Conservation (phyloP, 1,284 basidiomycete genomes). For the Cutaneotrichosporon curvatum region DNA sequence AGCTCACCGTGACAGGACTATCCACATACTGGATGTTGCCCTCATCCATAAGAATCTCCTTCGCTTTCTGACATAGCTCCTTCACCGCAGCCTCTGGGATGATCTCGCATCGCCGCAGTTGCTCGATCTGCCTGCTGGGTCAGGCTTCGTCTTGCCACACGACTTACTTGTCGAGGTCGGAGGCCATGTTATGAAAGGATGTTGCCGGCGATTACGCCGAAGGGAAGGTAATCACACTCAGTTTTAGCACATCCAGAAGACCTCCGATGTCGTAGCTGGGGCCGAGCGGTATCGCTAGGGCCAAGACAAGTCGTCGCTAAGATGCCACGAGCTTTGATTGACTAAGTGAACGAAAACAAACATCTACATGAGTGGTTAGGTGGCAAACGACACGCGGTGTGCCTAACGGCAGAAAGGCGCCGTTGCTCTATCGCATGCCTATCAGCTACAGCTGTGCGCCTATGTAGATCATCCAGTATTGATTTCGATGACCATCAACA, state of each 20-base stretch:
- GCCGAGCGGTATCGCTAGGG: too few relatives aligned
- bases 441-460: too few relatives aligned
- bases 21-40: conserved; percentile 95
- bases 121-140: conserved; percentile 63
- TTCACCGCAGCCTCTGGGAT: conserved; percentile 91
- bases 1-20: conserved; percentile 83
- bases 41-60: conserved; percentile 95
- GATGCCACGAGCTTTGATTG: too few relatives aligned
- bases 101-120: conserved; percentile 80
- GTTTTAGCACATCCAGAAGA: too few relatives aligned
- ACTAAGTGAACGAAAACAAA: neutral
- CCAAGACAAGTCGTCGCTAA: too few relatives aligned
- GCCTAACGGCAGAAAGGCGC: too few relatives aligned
- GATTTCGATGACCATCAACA: too few relatives aligned
- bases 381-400: too few relatives aligned
- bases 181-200: conserved; percentile 22
- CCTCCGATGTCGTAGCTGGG: too few relatives aligned
- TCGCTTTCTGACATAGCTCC: conserved; percentile 84
- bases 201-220: neutral
- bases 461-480: neutral
- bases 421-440: too few relatives aligned
- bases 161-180: conserved; percentile 38
- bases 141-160: neutral
- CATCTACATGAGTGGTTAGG: neutral
- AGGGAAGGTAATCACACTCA: neutral